Percentiles rank a stretch among this genome's conserved stretches.
phyloP scores from a whole-genome alignment of 75 land plant genomes.

The Picea sitchensis region DNA sequence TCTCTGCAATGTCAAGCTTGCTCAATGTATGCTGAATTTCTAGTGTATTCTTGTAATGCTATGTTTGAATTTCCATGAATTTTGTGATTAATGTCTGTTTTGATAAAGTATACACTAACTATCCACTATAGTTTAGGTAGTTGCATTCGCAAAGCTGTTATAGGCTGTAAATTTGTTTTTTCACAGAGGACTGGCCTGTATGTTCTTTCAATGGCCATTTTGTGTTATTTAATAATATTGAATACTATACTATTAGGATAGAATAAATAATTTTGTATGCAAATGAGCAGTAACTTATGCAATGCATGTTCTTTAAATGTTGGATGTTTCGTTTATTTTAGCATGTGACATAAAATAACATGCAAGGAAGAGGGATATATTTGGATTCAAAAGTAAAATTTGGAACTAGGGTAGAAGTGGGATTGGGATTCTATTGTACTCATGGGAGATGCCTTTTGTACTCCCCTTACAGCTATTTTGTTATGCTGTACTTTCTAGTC shows the following conservation, averaged over 20 bases:
- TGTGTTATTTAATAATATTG: not conserved
- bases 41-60: not conserved
- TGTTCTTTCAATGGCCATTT: not conserved
- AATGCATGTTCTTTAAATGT: not conserved
- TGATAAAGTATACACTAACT: not conserved
- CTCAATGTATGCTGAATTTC: slow-evolving; percentile 22
- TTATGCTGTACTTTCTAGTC: too few species aligned
- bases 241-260: not conserved
- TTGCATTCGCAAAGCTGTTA: not conserved
- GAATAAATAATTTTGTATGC: not conserved
- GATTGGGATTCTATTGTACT: not conserved
- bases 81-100: not conserved
- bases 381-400: not conserved
- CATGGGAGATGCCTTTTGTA: too few species aligned
- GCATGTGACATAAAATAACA: not conserved
- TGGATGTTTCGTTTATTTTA: not conserved
- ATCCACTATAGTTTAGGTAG: not conserved
- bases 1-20: slow-evolving; percentile 36
- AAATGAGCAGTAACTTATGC: not conserved
- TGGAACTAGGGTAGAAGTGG: not conserved
- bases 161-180: not conserved
- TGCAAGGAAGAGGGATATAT: not conserved
- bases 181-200: not conserved
- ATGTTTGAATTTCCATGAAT: not conserved
- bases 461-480: too few species aligned